A percentile compares a stretch with the other conserved stretches of the same genome.
These are phyloP conservation scores for Asterochloris sp. DNA, from an alignment of 139 green algal species.

Conservation along the genomic window DNA sequence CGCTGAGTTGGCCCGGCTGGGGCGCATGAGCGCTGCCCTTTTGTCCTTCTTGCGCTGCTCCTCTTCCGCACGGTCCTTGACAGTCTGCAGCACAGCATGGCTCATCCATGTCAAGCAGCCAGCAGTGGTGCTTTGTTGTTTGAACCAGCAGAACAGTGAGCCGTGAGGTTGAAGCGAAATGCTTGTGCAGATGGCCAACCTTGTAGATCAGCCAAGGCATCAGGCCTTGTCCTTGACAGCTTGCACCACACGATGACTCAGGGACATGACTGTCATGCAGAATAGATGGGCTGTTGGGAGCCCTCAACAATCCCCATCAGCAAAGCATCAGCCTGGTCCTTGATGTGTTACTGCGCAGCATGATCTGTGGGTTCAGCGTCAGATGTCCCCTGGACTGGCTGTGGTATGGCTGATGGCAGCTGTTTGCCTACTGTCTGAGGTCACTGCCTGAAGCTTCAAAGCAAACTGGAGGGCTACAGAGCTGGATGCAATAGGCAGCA, in stretches of 20 bases:
- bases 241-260: not conserved
- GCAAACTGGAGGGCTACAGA: too few relatives aligned
- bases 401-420: too few relatives aligned
- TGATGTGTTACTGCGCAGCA: too few relatives aligned
- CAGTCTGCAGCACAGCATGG: not conserved
- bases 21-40: conserved; percentile 6
- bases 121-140: not conserved
- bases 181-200: not conserved
- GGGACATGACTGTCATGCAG: too few relatives aligned
- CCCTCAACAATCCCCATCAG: too few relatives aligned
- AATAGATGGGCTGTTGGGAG: too few relatives aligned
- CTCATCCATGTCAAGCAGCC: not conserved
- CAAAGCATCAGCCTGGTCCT: too few relatives aligned
- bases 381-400: too few relatives aligned
- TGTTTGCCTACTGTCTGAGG: too few relatives aligned
- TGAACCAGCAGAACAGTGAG: not conserved
- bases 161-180: not conserved
- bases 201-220: not conserved
- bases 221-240: not conserved
- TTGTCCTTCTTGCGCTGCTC: conserved; percentile 17
- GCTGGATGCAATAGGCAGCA: too few relatives aligned
- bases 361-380: too few relatives aligned
- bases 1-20: not conserved
- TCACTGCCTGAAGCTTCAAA: too few relatives aligned
- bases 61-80: conserved; percentile 13